These are phyloP conservation scores for Rhododendron mucronatum DNA, from an alignment of 148 eudicot species.

Conservation along the genomic window DNA sequence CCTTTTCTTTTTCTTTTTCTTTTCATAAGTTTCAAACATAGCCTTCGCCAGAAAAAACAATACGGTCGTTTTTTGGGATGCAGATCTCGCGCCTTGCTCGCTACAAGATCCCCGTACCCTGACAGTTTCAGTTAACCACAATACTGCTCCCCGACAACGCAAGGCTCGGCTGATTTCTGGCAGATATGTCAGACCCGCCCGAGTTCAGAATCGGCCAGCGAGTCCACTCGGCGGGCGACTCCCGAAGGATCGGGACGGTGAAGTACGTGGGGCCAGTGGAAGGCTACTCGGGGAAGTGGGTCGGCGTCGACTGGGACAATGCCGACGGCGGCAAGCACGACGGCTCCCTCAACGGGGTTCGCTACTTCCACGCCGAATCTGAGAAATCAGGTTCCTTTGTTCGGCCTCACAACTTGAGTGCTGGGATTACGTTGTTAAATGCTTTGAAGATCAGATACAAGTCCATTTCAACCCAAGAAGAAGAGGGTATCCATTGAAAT, in stretches of 20 bases:
- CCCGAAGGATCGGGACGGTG: slow-evolving; percentile 65
- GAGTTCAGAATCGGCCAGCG: slow-evolving; percentile 58
- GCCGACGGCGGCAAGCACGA: slow-evolving; percentile 79
- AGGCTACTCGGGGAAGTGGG: slow-evolving; percentile 71
- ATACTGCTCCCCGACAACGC: too few species aligned
- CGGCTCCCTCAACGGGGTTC: slow-evolving; percentile 67
- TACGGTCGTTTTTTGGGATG: too few species aligned
- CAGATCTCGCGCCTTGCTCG: too few species aligned
- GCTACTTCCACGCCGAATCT: slow-evolving; percentile 53
- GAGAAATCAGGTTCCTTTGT: slow-evolving; percentile 62
- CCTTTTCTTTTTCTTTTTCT: too few species aligned
- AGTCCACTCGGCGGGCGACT: slow-evolving; percentile 53
- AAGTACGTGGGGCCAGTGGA: slow-evolving; percentile 61
- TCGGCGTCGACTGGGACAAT: slow-evolving; percentile 92
- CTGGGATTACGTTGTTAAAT: slow-evolving; percentile 59
- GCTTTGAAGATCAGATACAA: slow-evolving; percentile 59
- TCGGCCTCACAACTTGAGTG: slow-evolving; percentile 48
- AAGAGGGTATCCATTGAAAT: slow-evolving; percentile 45
- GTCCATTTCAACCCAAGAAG: slow-evolving; percentile 54
- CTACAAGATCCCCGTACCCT: too few species aligned
- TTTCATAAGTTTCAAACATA: too few species aligned
- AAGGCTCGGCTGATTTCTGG: not conserved
- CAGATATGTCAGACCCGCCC: slow-evolving; percentile 15
- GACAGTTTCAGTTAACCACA: too few species aligned
- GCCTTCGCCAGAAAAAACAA: too few species aligned